Conservation (phyloP, 352 stramenopile genomes). For the Bremia lactucae region DNA sequence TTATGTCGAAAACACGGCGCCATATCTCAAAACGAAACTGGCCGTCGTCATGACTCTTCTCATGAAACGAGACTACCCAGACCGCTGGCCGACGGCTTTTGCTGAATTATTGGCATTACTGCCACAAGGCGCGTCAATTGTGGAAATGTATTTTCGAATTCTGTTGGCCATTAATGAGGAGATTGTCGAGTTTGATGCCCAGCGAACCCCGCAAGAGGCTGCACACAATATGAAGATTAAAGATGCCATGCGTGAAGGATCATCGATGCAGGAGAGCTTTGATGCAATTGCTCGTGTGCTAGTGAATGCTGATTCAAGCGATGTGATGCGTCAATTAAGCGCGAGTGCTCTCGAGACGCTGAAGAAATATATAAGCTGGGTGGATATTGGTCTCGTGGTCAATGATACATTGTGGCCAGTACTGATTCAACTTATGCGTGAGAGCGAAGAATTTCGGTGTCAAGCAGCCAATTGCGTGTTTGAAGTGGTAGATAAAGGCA, state of each 20-base stretch:
- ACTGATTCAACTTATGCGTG: constrained; percentile 56
- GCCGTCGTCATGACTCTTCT: constrained; percentile 71
- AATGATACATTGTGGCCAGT: constrained; percentile 76
- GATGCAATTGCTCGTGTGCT: constrained; percentile 80
- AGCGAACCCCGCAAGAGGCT: constrained; percentile 43
- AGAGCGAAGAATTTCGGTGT: constrained; percentile 48
- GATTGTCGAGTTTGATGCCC: constrained; percentile 82
- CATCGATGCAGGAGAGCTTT: constrained; percentile 64
- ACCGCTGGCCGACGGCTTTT: constrained; percentile 81
- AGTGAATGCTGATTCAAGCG: constrained; percentile 55
- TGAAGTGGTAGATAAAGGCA: constrained; percentile 81
- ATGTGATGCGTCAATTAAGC: constrained; percentile 60
- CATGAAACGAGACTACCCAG: constrained; percentile 85
- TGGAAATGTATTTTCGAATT: constrained; percentile 88
- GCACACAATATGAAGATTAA: constrained; percentile 81
- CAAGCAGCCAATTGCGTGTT: constrained; percentile 75
- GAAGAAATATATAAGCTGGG: constrained; percentile 81
- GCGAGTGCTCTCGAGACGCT: constrained; percentile 61
- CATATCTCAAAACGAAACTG: constrained; percentile 83
- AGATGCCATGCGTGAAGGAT: constrained; percentile 76
- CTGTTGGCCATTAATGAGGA: constrained; percentile 86
- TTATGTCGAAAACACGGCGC: constrained; percentile 43
- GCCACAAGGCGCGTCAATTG: constrained; percentile 56
- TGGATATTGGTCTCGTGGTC: constrained; percentile 74
- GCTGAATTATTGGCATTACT: constrained; percentile 68